Evolutionary conservation across 208 protist genomes (phyloP).

Genomic region (Tritrichomonas musculus): DNA sequence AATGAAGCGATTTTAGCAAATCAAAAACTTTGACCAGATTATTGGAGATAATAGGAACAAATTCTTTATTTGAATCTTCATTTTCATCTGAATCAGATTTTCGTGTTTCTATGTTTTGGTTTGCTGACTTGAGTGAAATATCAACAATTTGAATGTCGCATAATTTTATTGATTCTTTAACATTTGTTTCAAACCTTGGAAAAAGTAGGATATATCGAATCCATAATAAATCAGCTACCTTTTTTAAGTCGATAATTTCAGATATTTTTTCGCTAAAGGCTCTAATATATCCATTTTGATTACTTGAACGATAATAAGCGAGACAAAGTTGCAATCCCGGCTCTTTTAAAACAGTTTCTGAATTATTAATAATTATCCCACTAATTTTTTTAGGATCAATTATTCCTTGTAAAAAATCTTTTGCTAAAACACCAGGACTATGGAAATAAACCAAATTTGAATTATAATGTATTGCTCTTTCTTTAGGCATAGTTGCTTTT

Average conservation of each 20-base stretch:
- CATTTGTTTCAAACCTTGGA: neutral
- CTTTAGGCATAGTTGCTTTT: neutral
- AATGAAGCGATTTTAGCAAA: neutral
- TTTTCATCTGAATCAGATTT: neutral
- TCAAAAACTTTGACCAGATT: neutral
- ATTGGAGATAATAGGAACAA: neutral
- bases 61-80: neutral
- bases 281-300: neutral
- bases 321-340: neutral
- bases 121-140: neutral
- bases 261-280: neutral
- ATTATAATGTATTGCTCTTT: neutral
- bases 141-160: neutral
- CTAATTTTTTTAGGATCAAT: neutral
- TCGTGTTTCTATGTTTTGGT: no score
- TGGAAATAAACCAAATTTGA: neutral
- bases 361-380: neutral
- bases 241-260: neutral
- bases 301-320: neutral
- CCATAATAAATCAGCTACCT: neutral
- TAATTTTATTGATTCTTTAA: neutral
- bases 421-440: neutral
- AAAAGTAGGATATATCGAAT: neutral
- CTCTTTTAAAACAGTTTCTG: neutral
- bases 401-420: conserved; percentile 7